phyloP scores from a whole-genome alignment of 257 asterid genomes.

The Nicotiana tabacum region DNA sequence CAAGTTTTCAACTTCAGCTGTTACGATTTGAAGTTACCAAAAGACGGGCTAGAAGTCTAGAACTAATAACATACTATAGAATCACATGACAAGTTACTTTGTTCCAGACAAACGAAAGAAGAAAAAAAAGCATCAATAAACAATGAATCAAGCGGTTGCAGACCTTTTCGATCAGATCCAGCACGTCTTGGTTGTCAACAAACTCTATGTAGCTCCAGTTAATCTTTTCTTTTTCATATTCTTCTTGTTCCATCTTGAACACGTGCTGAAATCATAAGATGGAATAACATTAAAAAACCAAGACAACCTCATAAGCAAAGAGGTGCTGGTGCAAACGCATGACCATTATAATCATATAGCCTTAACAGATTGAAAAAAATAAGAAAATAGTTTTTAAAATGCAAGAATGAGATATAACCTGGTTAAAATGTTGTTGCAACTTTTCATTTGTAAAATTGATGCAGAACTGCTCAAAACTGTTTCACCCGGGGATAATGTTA shows the following conservation, averaged over 20 bases:
- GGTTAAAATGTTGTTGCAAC: constrained; percentile 99
- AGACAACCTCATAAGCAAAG: background rate
- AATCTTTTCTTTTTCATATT: constrained; percentile 91
- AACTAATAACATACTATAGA: background rate
- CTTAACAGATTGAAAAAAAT: background rate
- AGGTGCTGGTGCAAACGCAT: background rate
- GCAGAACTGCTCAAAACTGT: constrained; percentile 98
- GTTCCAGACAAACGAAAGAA: background rate
- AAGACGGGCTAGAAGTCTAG: background rate
- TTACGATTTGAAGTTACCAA: background rate
- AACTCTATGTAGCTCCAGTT: constrained; percentile 99
- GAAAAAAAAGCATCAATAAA: background rate
- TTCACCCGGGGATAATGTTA: background rate
- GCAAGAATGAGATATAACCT: constrained; percentile 46
- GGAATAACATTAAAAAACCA: background rate
- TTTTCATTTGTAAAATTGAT: constrained; percentile 98
- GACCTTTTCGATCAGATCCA: constrained; percentile 97
- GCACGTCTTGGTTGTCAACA: constrained; percentile 99
- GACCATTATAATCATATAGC: background rate
- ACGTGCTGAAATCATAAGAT: constrained; percentile 70
- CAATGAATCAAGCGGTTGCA: constrained; percentile 11
- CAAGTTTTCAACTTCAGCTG: constrained; percentile 21
- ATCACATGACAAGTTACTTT: background rate
- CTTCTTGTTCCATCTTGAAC: constrained; percentile 99
- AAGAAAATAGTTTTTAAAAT: background rate